These are phyloP conservation scores for Conticribra guillardii DNA, from an alignment of 108 stramenopile genomes.

Conservation along the genomic window DNA sequence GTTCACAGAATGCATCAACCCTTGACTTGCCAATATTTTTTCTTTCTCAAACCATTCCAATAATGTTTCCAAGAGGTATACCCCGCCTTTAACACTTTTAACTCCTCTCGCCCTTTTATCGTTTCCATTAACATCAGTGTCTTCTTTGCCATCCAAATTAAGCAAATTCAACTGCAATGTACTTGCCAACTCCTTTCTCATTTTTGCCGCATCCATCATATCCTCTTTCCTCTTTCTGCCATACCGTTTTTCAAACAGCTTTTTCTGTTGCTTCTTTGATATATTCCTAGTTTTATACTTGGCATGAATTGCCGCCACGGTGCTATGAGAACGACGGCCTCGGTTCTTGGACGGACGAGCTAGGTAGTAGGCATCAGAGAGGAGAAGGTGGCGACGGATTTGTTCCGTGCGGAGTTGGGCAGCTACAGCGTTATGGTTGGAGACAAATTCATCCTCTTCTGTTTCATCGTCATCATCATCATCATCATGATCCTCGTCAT, in stretches of 20 bases:
- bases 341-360: slow-evolving; percentile 40
- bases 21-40: background rate
- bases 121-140: background rate
- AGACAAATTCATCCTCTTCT: background rate
- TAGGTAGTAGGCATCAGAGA: slow-evolving; percentile 47
- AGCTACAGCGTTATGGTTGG: background rate
- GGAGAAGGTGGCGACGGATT: slow-evolving; percentile 38
- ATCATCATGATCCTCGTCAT: background rate
- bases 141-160: background rate
- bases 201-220: slow-evolving; percentile 23
- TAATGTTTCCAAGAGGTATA: slow-evolving; percentile 14
- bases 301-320: slow-evolving; percentile 40
- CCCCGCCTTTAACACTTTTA: background rate
- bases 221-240: slow-evolving; percentile 43
- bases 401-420: slow-evolving; percentile 45
- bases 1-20: background rate
- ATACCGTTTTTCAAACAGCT: slow-evolving; percentile 39
- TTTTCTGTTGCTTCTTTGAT: slow-evolving; percentile 45
- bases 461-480: slow-evolving; percentile 13
- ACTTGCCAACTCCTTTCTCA: slow-evolving; percentile 37
- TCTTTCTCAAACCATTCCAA: slow-evolving; percentile 29
- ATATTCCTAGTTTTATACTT: slow-evolving; percentile 46
- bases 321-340: slow-evolving; percentile 19
- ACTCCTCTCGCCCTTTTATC: too few relatives aligned
- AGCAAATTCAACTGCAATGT: slow-evolving; percentile 33